Evolutionary conservation across 371 early-diverging fungal species (phyloP).

Genomic region (Mucor indicus): DNA sequence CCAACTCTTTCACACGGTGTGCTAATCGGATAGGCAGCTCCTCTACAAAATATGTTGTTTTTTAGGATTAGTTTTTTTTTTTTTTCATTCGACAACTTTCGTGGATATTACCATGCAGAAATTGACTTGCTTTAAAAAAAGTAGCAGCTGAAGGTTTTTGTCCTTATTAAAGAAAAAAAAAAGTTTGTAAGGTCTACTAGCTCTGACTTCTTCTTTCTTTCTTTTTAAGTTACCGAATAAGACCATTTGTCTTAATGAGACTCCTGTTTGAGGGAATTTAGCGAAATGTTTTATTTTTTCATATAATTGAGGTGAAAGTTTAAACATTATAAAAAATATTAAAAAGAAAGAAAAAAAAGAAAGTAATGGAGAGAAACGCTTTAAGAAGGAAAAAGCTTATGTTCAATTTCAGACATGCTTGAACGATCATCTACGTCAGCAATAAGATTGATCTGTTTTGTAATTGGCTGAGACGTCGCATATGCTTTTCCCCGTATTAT

Average conservation of each 20-base stretch:
- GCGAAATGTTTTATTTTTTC: conserved; percentile 75
- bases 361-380: too few relatives aligned
- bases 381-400: too few relatives aligned
- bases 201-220: background rate
- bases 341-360: conserved; percentile 2
- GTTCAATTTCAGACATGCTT: too few relatives aligned
- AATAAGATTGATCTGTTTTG: too few relatives aligned
- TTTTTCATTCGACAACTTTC: background rate
- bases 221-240: conserved; percentile 11
- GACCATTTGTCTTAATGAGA: conserved; percentile 80
- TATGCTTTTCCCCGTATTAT: too few relatives aligned
- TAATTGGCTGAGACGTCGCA: too few relatives aligned
- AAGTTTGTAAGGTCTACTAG: background rate
- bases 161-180: conserved; percentile 43
- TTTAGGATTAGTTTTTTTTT: background rate
- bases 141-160: conserved; percentile 79
- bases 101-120: conserved; percentile 63
- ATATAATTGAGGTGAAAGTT: conserved; percentile 60
- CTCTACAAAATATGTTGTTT: conserved; percentile 51
- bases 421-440: too few relatives aligned
- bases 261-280: conserved; percentile 86
- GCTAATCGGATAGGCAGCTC: conserved; percentile 96
- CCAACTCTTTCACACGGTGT: conserved; percentile 93
- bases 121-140: conserved; percentile 87
- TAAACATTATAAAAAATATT: conserved; percentile 35